Evolutionary conservation across 2,329 filamentous ascomycete genomes (phyloP).

Genomic region (Claviceps capensis): DNA sequence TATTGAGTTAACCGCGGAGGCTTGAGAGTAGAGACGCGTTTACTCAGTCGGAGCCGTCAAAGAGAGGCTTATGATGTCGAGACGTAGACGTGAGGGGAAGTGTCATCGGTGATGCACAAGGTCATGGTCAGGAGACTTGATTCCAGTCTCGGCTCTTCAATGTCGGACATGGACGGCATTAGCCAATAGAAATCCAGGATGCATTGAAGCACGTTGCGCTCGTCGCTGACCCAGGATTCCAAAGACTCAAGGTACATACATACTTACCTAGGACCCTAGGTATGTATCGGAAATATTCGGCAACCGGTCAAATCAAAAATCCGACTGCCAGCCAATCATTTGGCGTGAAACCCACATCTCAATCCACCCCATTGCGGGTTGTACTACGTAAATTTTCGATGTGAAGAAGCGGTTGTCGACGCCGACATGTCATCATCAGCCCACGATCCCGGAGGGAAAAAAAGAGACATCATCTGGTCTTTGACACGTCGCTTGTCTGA

Average conservation of each 20-base stretch:
- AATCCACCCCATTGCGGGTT: neutral
- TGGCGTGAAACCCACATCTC: neutral
- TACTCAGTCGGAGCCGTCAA: neutral
- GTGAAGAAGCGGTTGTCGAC: neutral
- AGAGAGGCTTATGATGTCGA: neutral
- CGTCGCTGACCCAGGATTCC: neutral
- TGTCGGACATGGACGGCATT: neutral
- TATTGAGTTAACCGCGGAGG: neutral
- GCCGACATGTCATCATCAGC: constrained; percentile 1
- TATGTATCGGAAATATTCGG: neutral
- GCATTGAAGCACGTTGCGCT: neutral
- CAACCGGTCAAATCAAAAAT: constrained; percentile 2
- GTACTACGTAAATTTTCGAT: constrained; percentile 2
- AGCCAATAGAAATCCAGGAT: neutral
- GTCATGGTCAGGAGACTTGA: neutral
- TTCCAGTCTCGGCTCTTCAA: neutral
- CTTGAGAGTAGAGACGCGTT: neutral
- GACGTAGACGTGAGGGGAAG: constrained; percentile 2
- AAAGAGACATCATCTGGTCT: neutral
- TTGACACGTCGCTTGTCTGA: neutral
- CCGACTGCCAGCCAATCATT: neutral
- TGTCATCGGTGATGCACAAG: neutral
- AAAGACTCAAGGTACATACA: too few species aligned
- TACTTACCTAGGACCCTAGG: too few species aligned
- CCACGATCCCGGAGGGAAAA: neutral